Base-by-base conservation (phyloP, 2,329 filamentous ascomycete genomes). In the Trichophaea hybrida region DNA sequence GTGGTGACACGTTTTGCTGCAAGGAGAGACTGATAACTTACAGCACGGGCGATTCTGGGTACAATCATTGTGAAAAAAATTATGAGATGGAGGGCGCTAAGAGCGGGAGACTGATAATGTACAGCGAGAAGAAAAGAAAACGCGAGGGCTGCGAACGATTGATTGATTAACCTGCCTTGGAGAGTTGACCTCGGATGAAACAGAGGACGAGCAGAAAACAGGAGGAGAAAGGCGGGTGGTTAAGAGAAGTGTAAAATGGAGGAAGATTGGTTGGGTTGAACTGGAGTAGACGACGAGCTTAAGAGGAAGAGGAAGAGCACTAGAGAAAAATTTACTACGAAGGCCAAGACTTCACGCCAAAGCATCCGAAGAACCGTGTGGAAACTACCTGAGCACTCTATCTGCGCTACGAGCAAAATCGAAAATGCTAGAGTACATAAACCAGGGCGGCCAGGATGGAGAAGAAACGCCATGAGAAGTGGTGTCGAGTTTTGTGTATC, bases 31-130 rank as follows among this genome's bases (percentile, higher is more conserved):
- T 53, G 13, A 8, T 50, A 50, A 81, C 84, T 77, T 82, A 88
- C 85, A 80, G 83, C 83, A 79, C 84, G 81, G 70, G 81, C 80
- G 70, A 88, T 76, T 74, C 82, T 82, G 70, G 84, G 80, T 72
- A 84, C 78, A 75, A 88, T 74, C 85, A 88, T 87, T 73, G 75
- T 83, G 76, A 71, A 33, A 1, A 1, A 31, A 54, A 44, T 40
- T 35, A 53, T 10, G 8, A 55, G 31, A 49, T 38, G 38, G 32
- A 24, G 32, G 33, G 48, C 52, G 40, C 35, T 35, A 44, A 31
- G n/a, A 60, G 31, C 24, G 24, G 24, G 38, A 60, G 37, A 59
- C 55, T 50, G 10, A 40, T 40, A 53, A 24, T 55, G 57, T 51
- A 32, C 48, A 54, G 13, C 24, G 24, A 50, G 15, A 55, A 32